Evolutionary conservation across 208 protist species (phyloP).

Genomic region (Leptomonas pyrrhocoris): DNA sequence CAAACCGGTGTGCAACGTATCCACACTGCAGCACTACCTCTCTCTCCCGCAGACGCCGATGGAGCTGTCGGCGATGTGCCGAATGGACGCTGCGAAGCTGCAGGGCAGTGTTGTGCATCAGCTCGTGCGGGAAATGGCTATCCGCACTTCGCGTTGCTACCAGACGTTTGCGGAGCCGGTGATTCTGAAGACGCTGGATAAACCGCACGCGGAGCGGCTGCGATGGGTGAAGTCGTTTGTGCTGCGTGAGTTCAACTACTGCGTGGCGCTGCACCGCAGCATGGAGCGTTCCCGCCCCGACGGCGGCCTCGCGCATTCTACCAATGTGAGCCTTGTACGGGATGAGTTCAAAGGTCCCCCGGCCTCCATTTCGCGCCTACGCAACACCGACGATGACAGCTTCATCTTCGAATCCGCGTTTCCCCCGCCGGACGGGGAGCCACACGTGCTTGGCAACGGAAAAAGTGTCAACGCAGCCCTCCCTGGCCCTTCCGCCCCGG

Average conservation of each 20-base stretch:
- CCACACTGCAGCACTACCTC: slow-evolving; percentile 45
- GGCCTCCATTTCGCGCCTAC: slow-evolving; percentile 1
- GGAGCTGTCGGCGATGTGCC: slow-evolving; percentile 44
- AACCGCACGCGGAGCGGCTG: slow-evolving; percentile 52
- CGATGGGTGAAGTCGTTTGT: slow-evolving; percentile 55
- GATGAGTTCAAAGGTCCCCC: slow-evolving; percentile 1
- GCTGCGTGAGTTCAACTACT: slow-evolving; percentile 81
- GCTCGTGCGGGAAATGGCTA: slow-evolving; percentile 59
- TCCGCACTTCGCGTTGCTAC: slow-evolving; percentile 78
- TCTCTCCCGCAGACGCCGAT: slow-evolving; percentile 52
- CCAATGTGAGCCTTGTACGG: slow-evolving; percentile 15
- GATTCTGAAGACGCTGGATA: slow-evolving; percentile 40
- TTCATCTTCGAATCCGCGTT: slow-evolving; percentile 18
- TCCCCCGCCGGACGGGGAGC: background rate
- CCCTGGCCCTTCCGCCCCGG: background rate
- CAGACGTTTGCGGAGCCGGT: slow-evolving; percentile 54
- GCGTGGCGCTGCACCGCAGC: slow-evolving; percentile 50
- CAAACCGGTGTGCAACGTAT: slow-evolving; percentile 16
- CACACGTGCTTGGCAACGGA: background rate
- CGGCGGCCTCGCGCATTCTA: slow-evolving; percentile 26
- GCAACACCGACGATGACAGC: slow-evolving; percentile 26
- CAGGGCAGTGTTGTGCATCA: slow-evolving; percentile 30
- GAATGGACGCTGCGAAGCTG: slow-evolving; percentile 22
- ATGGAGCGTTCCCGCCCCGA: slow-evolving; percentile 28
- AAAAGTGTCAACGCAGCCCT: background rate